A percentile compares a stretch with the other conserved stretches of the same genome.
Conservation (phyloP, 2,329 filamentous ascomycete genomes). For the Coniella lustricola region DNA sequence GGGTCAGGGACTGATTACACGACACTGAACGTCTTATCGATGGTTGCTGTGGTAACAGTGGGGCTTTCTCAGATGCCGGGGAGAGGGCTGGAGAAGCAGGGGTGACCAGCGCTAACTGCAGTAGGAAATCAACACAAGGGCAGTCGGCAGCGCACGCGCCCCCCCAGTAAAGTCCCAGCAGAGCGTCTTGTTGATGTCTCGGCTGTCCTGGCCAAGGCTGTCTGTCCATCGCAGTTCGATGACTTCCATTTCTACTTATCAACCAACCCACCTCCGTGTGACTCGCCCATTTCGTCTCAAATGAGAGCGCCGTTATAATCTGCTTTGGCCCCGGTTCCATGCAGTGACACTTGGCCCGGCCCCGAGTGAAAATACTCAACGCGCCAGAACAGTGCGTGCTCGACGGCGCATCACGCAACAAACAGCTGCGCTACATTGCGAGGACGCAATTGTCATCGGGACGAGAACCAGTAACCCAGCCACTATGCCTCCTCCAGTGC, state of each 20-base stretch:
- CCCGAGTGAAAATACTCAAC: background rate
- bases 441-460: constrained; percentile 22
- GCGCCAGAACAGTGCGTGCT: background rate
- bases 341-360: background rate
- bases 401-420: background rate
- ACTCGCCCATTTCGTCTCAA: too few species aligned
- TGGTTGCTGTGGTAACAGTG: constrained; percentile 7
- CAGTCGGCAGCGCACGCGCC: background rate
- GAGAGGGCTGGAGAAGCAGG: background rate
- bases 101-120: background rate
- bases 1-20: background rate
- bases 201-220: background rate
- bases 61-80: background rate
- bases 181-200: background rate
- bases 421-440: constrained; percentile 13
- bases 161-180: background rate
- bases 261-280: too few species aligned
- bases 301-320: too few species aligned
- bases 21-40: constrained; percentile 11
- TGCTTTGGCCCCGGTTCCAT: too few species aligned
- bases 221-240: too few species aligned
- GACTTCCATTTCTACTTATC: too few species aligned
- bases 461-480: constrained; percentile 24
- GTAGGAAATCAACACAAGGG: constrained; percentile 6
- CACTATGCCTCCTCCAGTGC: constrained; percentile 19